Conservation (phyloP, 257 asterid species). For the Penstemon newberryi region DNA sequence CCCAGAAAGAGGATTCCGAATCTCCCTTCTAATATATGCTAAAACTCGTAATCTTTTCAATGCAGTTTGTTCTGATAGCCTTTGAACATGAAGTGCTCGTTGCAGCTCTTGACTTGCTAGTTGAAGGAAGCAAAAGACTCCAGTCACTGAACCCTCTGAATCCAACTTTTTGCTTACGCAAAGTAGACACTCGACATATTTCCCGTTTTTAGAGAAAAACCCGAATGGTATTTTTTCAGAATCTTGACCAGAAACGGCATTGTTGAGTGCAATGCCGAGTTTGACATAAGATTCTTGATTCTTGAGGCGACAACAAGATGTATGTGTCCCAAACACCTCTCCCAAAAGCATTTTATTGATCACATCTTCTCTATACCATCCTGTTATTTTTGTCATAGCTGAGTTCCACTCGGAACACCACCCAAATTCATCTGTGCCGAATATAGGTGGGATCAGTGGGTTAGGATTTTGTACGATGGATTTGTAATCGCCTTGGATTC, state of each 20-base stretch:
- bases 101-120: conserved; percentile 93
- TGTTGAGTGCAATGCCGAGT: conserved; percentile 73
- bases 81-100: conserved; percentile 86
- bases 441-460: conserved; percentile 90
- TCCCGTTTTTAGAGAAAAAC: conserved; percentile 64
- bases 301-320: conserved; percentile 73
- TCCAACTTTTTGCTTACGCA: conserved; percentile 80
- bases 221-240: conserved; percentile 71
- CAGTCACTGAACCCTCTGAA: conserved; percentile 66
- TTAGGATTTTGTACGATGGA: conserved; percentile 87
- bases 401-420: conserved; percentile 99
- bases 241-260: conserved; percentile 70
- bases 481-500: conserved; percentile 88
- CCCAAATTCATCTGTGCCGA: conserved; percentile 88
- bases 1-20: conserved; percentile 84
- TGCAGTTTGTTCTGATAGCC: conserved; percentile 61
- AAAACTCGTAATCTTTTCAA: conserved; percentile 65
- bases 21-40: conserved; percentile 80
- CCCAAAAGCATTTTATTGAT: conserved; percentile 86
- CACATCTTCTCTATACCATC: conserved; percentile 74
- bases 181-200: conserved; percentile 71
- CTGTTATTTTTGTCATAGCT: conserved; percentile 80
- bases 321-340: conserved; percentile 74
- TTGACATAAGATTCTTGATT: conserved; percentile 80
- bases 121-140: conserved; percentile 90